phyloP scores from a whole-genome alignment of 2,329 filamentous ascomycete species.

The Chaetomium sp. region DNA sequence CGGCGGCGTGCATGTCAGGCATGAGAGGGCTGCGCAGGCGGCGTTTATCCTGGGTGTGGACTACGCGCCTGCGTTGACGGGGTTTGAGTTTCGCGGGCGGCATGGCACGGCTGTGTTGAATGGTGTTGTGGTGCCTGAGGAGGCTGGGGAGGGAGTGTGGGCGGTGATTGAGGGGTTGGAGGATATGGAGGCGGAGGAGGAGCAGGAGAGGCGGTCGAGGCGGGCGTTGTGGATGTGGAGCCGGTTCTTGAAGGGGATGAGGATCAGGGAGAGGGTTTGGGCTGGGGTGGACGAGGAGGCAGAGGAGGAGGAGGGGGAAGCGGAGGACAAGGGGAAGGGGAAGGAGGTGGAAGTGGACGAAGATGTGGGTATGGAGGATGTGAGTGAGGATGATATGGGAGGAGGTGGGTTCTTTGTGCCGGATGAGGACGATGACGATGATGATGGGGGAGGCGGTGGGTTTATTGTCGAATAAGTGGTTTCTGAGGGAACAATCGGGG shows the following conservation, averaged over 20 bases:
- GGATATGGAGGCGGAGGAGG: constrained; percentile 64
- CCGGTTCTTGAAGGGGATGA: constrained; percentile 74
- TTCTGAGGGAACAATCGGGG: not conserved
- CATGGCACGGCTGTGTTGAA: constrained; percentile 81
- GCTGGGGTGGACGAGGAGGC: constrained; percentile 54
- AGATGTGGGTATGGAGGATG: constrained; percentile 31
- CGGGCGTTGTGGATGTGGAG: constrained; percentile 70
- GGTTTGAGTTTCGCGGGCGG: constrained; percentile 84
- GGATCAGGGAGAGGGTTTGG: constrained; percentile 74
- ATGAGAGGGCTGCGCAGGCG: constrained; percentile 65
- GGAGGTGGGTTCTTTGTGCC: constrained; percentile 38
- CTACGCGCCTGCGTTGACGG: constrained; percentile 85
- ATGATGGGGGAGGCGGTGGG: constrained; percentile 27
- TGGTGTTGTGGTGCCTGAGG: constrained; percentile 74
- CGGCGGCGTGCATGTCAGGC: constrained; percentile 73
- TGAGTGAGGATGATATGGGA: constrained; percentile 38
- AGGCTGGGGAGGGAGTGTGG: constrained; percentile 71
- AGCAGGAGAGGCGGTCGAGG: constrained; percentile 63
- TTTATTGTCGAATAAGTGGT: constrained; percentile 32
- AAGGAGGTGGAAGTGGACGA: constrained; percentile 20
- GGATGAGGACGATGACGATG: constrained; percentile 32
- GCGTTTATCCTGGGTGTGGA: constrained; percentile 78
- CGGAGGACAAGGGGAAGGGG: constrained; percentile 34
- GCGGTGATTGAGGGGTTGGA: constrained; percentile 69
- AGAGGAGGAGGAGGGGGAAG: constrained; percentile 32